phyloP scores from a whole-genome alignment of 345 rosid species.

The Dipteronia dyeriana region DNA sequence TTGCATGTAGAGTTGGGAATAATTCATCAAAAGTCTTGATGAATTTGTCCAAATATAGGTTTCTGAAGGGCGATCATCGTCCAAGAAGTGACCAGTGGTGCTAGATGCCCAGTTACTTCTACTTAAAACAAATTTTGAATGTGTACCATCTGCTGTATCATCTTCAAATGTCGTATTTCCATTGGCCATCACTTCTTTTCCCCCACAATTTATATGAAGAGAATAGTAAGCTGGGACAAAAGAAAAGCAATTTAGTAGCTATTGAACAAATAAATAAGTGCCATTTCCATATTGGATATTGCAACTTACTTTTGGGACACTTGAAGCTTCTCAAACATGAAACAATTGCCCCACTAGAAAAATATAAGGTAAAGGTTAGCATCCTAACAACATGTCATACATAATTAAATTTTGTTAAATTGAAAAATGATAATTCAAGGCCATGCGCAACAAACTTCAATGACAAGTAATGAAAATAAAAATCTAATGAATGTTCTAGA shows the following conservation, averaged over 20 bases:
- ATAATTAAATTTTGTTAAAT: not conserved
- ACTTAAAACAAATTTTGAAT: slow-evolving; percentile 25
- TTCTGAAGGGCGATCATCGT: not conserved
- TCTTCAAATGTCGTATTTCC: slow-evolving; percentile 28
- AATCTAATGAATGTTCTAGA: not conserved
- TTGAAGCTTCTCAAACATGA: slow-evolving; percentile 21
- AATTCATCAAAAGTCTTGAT: slow-evolving; percentile 11
- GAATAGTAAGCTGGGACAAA: slow-evolving; percentile 23
- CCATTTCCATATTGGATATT: not conserved
- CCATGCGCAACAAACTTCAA: not conserved
- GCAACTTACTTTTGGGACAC: slow-evolving; percentile 35
- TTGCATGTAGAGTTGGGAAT: slow-evolving; percentile 35
- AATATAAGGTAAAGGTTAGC: not conserved
- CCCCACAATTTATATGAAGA: slow-evolving; percentile 52
- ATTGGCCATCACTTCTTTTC: slow-evolving; percentile 3
- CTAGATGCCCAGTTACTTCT: slow-evolving; percentile 47
- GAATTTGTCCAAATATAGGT: slow-evolving; percentile 14
- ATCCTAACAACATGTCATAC: not conserved
- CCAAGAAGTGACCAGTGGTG: slow-evolving; percentile 55
- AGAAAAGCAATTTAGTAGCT: not conserved
- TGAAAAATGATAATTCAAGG: not conserved
- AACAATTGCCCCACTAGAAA: slow-evolving; percentile 14
- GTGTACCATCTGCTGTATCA: slow-evolving; percentile 30
- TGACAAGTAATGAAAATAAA: not conserved
- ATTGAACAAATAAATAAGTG: not conserved